Conservation (phyloP, 495 filamentous ascomycete species). For the Penicillium simplicissimum region DNA sequence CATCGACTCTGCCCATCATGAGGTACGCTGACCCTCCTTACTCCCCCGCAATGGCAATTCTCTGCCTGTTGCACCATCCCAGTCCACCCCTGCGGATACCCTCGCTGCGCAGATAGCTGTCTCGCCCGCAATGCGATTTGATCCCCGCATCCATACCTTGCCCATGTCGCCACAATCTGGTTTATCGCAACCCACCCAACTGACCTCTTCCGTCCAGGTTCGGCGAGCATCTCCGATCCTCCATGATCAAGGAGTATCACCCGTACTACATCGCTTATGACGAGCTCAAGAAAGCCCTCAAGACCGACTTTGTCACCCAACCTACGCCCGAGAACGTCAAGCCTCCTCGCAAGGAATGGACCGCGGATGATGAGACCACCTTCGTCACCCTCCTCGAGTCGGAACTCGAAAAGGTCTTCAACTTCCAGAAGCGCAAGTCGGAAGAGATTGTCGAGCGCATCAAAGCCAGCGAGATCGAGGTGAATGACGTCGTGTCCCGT, state of each 20-base stretch:
- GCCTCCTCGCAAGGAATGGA: conserved; percentile 70
- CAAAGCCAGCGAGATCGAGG: conserved; percentile 79
- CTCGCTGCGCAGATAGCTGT: neutral
- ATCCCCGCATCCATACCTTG: conserved; percentile 9
- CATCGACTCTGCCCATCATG: conserved; percentile 28
- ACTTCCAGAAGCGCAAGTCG: conserved; percentile 93
- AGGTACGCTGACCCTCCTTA: conserved; percentile 7
- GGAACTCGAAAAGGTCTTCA: conserved; percentile 95
- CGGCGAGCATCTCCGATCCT: conserved; percentile 91
- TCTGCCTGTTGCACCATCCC: neutral
- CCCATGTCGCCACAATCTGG: neutral
- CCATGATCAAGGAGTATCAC: conserved; percentile 90
- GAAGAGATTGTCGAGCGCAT: conserved; percentile 92
- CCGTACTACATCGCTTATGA: conserved; percentile 99
- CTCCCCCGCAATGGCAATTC: neutral
- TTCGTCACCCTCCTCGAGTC: conserved; percentile 86
- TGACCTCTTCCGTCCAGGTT: conserved; percentile 67
- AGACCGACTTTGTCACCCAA: conserved; percentile 62
- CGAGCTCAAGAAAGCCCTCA: conserved; percentile 84
- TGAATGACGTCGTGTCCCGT: conserved; percentile 78
- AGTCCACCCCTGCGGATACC: neutral
- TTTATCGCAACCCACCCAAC: conserved; percentile 13
- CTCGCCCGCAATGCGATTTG: neutral
- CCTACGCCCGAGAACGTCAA: conserved; percentile 56
- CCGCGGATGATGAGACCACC: conserved; percentile 83